A percentile compares a stretch with the other conserved stretches of the same genome.
Conservation (phyloP, 2,329 filamentous ascomycete species). For the Huntiella decipiens region DNA sequence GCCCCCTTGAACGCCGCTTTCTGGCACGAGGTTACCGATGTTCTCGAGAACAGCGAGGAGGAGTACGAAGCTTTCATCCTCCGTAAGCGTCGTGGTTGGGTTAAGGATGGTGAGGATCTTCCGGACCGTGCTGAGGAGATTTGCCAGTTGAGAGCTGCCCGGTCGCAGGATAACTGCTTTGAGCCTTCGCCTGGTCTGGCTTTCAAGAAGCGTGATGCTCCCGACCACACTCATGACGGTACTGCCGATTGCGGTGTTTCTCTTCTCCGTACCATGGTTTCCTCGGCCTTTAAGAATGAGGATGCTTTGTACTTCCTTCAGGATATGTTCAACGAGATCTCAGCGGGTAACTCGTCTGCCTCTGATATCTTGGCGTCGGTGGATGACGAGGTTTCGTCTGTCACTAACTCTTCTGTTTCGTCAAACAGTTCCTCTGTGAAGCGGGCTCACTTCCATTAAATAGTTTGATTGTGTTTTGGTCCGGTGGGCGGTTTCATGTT, state of each 20-base stretch:
- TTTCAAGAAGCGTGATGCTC: slow-evolving; percentile 16
- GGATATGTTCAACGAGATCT: slow-evolving; percentile 2
- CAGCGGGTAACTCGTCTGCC: slow-evolving; percentile 1
- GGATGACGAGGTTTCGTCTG: background rate
- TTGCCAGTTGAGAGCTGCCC: slow-evolving; percentile 31
- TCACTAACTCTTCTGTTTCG: background rate
- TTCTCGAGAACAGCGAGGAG: slow-evolving; percentile 24
- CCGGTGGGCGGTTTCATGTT: too few species aligned
- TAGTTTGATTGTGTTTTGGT: background rate
- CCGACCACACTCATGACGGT: slow-evolving; percentile 10
- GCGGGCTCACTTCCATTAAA: background rate
- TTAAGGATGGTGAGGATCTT: slow-evolving; percentile 19
- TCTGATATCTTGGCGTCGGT: background rate
- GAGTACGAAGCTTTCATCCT: slow-evolving; percentile 28
- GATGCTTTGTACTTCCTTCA: slow-evolving; percentile 9
- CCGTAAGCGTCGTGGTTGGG: slow-evolving; percentile 29
- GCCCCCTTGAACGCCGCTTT: slow-evolving; percentile 35
- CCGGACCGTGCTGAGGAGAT: slow-evolving; percentile 25
- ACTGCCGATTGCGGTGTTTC: slow-evolving; percentile 15
- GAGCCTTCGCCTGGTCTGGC: slow-evolving; percentile 19
- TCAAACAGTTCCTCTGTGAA: background rate
- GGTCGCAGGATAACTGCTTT: slow-evolving; percentile 33
- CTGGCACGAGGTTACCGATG: slow-evolving; percentile 37
- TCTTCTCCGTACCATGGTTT: slow-evolving; percentile 13
- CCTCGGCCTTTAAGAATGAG: slow-evolving; percentile 2